These are phyloP conservation scores for Zizania palustris DNA, from an alignment of 202 grass and related monocot genomes.

Conservation along the genomic window DNA sequence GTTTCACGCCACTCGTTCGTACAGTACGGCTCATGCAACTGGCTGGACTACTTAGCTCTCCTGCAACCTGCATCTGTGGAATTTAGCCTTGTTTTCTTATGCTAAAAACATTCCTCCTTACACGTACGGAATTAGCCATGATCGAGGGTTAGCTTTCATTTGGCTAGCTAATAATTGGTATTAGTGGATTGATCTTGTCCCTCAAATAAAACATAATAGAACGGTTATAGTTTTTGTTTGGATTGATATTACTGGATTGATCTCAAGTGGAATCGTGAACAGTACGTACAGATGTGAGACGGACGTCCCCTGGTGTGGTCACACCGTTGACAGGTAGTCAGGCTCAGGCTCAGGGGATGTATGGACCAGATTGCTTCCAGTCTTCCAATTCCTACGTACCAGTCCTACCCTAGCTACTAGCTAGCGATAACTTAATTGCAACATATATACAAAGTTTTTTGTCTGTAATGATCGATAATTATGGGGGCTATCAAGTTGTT, in stretches of 20 bases:
- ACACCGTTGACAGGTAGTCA: slow-evolving; percentile 28
- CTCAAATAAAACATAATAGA: too few relatives aligned
- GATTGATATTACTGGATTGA: too few relatives aligned
- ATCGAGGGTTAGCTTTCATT: not conserved
- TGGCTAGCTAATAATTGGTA: too few relatives aligned
- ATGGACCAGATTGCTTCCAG: not conserved
- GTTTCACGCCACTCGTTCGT: not conserved
- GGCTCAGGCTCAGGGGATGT: not conserved
- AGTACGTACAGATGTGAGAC: slow-evolving; percentile 22
- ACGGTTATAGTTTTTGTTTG: too few relatives aligned
- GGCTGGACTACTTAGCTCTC: not conserved
- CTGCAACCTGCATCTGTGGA: not conserved
- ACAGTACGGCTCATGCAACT: not conserved
- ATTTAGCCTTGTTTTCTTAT: not conserved
- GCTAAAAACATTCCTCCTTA: not conserved
- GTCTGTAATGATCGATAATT: too few relatives aligned
- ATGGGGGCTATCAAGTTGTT: too few relatives aligned
- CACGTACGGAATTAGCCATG: not conserved
- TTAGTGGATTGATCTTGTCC: too few relatives aligned
- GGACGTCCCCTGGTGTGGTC: not conserved
- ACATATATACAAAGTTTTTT: not conserved
- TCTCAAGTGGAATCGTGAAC: not conserved
- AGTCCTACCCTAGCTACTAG: not conserved
- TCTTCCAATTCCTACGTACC: not conserved
- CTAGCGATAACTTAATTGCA: not conserved